Conservation (phyloP, 148 eudicot genomes). For the Rhododendron henanense region DNA sequence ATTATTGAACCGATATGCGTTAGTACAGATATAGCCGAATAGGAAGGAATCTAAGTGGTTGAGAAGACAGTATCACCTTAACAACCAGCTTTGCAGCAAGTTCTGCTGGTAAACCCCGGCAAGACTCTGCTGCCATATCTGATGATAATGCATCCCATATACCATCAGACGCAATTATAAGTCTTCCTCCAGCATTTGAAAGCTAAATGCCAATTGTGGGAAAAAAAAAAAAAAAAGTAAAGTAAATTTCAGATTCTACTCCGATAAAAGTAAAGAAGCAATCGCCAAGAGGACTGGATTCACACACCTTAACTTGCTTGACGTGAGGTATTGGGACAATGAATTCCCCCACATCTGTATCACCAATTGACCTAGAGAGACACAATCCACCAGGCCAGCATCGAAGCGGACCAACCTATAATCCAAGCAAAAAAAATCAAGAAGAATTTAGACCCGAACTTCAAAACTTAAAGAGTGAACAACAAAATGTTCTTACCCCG, state of each 20-base stretch:
- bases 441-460: slow-evolving; percentile 1
- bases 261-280: not conserved
- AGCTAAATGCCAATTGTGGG: slow-evolving; percentile 40
- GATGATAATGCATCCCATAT: slow-evolving; percentile 93
- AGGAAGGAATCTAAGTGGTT: not conserved
- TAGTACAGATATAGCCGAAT: not conserved
- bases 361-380: slow-evolving; percentile 96
- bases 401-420: slow-evolving; percentile 92
- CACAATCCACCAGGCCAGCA: slow-evolving; percentile 99
- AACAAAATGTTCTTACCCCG: slow-evolving; percentile 45
- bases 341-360: slow-evolving; percentile 96
- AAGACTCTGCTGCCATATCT: slow-evolving; percentile 84
- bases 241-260: not conserved
- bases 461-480: not conserved
- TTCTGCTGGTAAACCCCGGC: slow-evolving; percentile 90
- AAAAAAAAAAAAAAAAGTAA: not conserved
- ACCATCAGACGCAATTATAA: slow-evolving; percentile 96
- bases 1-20: not conserved
- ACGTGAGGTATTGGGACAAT: slow-evolving; percentile 98
- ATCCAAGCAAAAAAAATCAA: not conserved
- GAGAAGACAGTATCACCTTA: slow-evolving; percentile 46
- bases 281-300: not conserved
- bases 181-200: slow-evolving; percentile 90
- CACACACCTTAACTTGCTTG: slow-evolving; percentile 93
- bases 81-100: slow-evolving; percentile 98